Conservation (phyloP, 2,329 filamentous ascomycete genomes). For the Sclerotinia sclerotiorum region DNA sequence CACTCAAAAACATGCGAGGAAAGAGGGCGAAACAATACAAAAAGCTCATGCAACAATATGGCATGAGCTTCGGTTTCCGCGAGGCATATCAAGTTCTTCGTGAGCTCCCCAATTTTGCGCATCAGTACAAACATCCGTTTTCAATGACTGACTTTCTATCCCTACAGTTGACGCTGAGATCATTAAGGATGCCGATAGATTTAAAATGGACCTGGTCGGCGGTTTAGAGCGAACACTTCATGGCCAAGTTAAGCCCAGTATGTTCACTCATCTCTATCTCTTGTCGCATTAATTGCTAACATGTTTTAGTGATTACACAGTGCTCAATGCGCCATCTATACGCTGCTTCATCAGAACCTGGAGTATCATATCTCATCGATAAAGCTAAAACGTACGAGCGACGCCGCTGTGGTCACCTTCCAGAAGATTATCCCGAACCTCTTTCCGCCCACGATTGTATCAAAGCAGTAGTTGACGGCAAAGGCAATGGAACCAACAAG, state of each 20-base stretch:
- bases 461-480: conserved; percentile 74
- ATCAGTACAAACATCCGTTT: conserved; percentile 4
- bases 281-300: conserved; percentile 20
- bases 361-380: conserved; percentile 58
- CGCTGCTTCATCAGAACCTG: conserved; percentile 55
- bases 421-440: conserved; percentile 68
- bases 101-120: conserved; percentile 42
- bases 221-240: conserved; percentile 81
- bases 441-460: conserved; percentile 70
- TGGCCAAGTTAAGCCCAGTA: conserved; percentile 80
- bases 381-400: conserved; percentile 75
- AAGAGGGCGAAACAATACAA: conserved; percentile 73
- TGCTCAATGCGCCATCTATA: conserved; percentile 81
- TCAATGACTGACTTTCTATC: conserved; percentile 20
- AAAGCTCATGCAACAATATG: conserved; percentile 93
- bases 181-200: conserved; percentile 74
- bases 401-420: conserved; percentile 75
- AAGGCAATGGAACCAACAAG: conserved; percentile 69
- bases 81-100: conserved; percentile 89
- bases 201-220: conserved; percentile 84
- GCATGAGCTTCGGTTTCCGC: conserved; percentile 83
- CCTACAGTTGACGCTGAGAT: conserved; percentile 76
- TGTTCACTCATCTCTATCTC: conserved; percentile 37
- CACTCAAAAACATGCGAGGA: conserved; percentile 56
- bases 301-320: conserved; percentile 67